These are phyloP conservation scores for Sugiyamaella sp. DNA, from an alignment of 1,139 yeast genomes.

Conservation along the genomic window DNA sequence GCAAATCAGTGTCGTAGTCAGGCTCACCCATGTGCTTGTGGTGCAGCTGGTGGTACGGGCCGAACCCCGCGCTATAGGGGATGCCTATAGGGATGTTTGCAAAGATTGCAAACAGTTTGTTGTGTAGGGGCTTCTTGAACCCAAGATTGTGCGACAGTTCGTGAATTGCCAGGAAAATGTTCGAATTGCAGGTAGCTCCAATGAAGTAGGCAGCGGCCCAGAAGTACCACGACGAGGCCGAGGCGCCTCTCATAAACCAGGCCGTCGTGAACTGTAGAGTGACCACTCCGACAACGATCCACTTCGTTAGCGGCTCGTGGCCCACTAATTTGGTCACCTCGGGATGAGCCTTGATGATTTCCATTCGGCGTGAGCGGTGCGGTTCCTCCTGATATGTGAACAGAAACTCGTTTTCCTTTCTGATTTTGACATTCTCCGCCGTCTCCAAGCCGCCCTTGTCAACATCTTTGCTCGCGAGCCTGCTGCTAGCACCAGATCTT, in stretches of 20 bases:
- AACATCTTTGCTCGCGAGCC: neutral
- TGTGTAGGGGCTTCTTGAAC: constrained; percentile 77
- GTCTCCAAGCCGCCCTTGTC: neutral
- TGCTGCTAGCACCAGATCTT: neutral
- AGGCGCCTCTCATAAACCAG: constrained; percentile 57
- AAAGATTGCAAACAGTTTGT: constrained; percentile 74
- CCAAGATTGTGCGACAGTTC: constrained; percentile 84
- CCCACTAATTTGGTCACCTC: constrained; percentile 81
- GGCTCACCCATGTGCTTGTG: constrained; percentile 92
- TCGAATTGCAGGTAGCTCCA: constrained; percentile 87
- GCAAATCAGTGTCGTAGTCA: constrained; percentile 81
- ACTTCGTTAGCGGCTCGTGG: constrained; percentile 83
- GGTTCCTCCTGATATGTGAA: constrained; percentile 88
- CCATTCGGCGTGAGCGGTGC: constrained; percentile 72
- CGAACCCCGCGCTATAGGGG: constrained; percentile 89
- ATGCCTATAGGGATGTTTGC: constrained; percentile 86
- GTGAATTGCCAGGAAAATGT: constrained; percentile 83
- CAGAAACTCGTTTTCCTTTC: constrained; percentile 50
- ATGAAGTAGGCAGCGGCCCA: constrained; percentile 67
- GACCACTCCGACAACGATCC: constrained; percentile 67
- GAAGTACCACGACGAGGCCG: constrained; percentile 59
- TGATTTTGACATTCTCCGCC: constrained; percentile 6
- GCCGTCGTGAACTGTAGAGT: constrained; percentile 65
- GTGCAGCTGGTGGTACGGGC: constrained; percentile 89
- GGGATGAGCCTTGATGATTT: constrained; percentile 74